Evolutionary conservation across 1,284 basidiomycete genomes (phyloP), one percentile per base, ranked within the genome.

Genomic region (Ganoderma boninense): DNA sequence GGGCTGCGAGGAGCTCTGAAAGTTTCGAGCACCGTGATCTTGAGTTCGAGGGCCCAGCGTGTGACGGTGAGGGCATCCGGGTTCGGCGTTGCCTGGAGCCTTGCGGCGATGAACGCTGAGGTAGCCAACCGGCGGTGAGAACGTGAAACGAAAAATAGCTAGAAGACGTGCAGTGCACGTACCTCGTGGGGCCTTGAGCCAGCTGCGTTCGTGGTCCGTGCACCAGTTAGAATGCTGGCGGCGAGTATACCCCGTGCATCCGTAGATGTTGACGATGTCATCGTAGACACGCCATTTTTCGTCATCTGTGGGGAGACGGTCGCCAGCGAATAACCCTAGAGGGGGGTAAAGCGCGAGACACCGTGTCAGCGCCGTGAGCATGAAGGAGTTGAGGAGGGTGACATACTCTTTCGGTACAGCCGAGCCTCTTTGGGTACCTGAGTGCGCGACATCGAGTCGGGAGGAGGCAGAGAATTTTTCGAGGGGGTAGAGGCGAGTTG

Each of bases 201-300:
- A 2, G 20, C 4, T n/a, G 46, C 46, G 46, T 49, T n/a, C 46
- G n/a, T 0, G 46, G n/a, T n/a, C 46, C n/a, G 46, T 49, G 46
- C 46, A 49, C 46, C 46, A 49, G n/a, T 49, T 49, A 20, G 46
- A 49, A n/a, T 49, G 46, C n/a, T 49, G 46, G n/a, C n/a, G 46
- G 18, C 46, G 46, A 8, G 46, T 49, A 23, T 49, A 49, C 4
- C n/a, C 46, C 10, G 46, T n/a, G n/a, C 46, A 49, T 10, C 46
- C 46, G 46, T n/a, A 49, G n/a, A 49, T 10, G 20, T 49, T n/a
- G 20, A 49, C 46, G 4, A 49, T 49, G n/a, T 49, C 46, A 10
- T 49, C 46, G 46, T 49, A 49, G 7, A 49, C 46, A 10, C 18
- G 46, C 46, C 46, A 49, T 23, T 49, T 49, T 20, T 49, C 46